These are phyloP conservation scores for Apiospora aurea DNA, from an alignment of 2,329 filamentous ascomycete genomes.

Conservation along the genomic window DNA sequence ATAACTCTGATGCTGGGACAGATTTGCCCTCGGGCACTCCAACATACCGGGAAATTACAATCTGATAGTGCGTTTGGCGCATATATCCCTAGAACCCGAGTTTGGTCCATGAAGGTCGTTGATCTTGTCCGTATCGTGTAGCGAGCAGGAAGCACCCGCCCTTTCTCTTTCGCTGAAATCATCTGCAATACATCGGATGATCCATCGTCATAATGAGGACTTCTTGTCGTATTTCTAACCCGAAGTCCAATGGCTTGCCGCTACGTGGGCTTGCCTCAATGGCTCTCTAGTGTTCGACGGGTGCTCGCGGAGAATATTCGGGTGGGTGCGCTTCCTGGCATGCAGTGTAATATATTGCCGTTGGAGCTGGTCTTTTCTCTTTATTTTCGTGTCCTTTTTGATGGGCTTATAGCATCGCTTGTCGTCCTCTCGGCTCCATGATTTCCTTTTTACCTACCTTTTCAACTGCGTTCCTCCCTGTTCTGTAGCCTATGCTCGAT, in stretches of 20 bases:
- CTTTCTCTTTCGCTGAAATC: not conserved
- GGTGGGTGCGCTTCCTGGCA: not conserved
- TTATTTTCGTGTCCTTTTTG: not conserved
- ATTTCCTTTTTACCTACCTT: not conserved
- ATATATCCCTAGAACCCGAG: too few species aligned
- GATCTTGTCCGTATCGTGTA: not conserved
- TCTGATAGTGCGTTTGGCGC: too few species aligned
- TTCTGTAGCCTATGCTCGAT: not conserved
- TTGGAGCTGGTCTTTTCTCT: not conserved
- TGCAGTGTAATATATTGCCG: not conserved
- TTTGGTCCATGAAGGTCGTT: not conserved
- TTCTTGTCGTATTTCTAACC: not conserved
- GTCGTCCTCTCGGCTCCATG: too few species aligned
- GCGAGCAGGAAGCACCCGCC: not conserved
- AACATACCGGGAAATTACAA: too few species aligned
- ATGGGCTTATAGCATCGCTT: not conserved
- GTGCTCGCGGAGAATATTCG: not conserved
- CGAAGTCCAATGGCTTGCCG: not conserved
- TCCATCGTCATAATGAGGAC: not conserved
- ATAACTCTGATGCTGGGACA: too few species aligned
- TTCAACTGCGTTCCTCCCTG: not conserved
- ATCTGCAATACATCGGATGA: not conserved
- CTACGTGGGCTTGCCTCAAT: not conserved
- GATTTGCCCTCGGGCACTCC: too few species aligned
- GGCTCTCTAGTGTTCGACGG: not conserved